These are phyloP conservation scores for Aspergillus kassunensis DNA, from an alignment of 495 filamentous ascomycete genomes.

Conservation along the genomic window DNA sequence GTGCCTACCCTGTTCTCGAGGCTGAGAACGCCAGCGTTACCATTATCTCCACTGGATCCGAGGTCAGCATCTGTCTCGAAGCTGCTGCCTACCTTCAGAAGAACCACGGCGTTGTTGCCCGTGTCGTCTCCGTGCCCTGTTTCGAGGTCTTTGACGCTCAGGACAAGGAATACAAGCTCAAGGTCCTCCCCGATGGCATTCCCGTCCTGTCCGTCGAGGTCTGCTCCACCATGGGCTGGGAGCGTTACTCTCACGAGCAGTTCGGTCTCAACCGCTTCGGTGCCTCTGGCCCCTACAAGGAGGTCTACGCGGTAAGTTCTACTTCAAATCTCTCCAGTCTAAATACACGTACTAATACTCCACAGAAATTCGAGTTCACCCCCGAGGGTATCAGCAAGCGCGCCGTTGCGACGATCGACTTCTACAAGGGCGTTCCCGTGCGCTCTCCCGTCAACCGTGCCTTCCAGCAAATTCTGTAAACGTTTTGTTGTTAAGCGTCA, in stretches of 20 bases:
- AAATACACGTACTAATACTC: slow-evolving; percentile 18
- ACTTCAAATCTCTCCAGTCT: not conserved
- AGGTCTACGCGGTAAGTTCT: slow-evolving; percentile 83
- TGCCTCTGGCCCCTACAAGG: slow-evolving; percentile 93
- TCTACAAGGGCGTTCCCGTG: slow-evolving; percentile 90
- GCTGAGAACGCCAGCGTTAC: slow-evolving; percentile 81
- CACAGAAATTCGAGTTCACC: slow-evolving; percentile 97
- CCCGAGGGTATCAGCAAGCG: slow-evolving; percentile 95
- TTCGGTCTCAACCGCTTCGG: slow-evolving; percentile 98
- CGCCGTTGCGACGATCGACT: slow-evolving; percentile 82
- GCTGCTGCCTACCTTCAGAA: slow-evolving; percentile 86
- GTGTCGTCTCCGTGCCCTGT: slow-evolving; percentile 94
- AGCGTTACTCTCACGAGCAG: slow-evolving; percentile 97
- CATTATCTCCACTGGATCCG: slow-evolving; percentile 90
- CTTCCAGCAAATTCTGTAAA: slow-evolving; percentile 49
- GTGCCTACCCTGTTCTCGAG: slow-evolving; percentile 88
- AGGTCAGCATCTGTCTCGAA: slow-evolving; percentile 91
- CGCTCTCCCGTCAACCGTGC: slow-evolving; percentile 93
- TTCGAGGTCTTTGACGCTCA: slow-evolving; percentile 97
- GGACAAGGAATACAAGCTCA: slow-evolving; percentile 86
- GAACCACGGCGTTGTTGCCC: slow-evolving; percentile 80
- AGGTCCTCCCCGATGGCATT: slow-evolving; percentile 89
- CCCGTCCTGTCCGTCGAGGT: slow-evolving; percentile 91
- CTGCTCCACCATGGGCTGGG: slow-evolving; percentile 92
- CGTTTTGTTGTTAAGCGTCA: slow-evolving; percentile 14